Evolutionary conservation across 2,329 filamentous ascomycete species (phyloP), one percentile per base, ranked within the genome.

Genomic region (Shiraia sp.): DNA sequence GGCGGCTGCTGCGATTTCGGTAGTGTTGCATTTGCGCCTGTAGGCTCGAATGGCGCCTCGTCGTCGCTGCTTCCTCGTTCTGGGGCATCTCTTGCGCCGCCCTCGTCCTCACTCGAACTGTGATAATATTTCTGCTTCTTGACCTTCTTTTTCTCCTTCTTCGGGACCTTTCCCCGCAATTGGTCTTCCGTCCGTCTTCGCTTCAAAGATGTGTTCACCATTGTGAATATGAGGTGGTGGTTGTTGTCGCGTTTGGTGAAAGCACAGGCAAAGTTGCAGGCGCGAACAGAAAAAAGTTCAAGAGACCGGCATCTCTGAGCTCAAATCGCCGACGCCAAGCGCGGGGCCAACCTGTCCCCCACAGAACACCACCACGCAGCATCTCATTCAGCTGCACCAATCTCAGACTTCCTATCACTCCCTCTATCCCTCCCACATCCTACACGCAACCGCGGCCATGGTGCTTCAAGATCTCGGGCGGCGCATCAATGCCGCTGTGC

Each of bases 391-490:
- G 27, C 34, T 44, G n/a, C 44, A 42, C 40, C 45, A 43, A 32
- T 38, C 3, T 12, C 23, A 31, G 27, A 32, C 36, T 32, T 32
- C 44, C 13, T 30, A 42, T 14, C 23, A 26, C 40, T 34, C 48
- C 27, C 8, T n/a, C 30, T 19, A 39, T 37, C 35, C 33, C 45
- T 23, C 34, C 27, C 40, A 30, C 36, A 10, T 24, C 28, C 30
- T 15, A 36, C 17, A 36, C 49, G 49, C 45, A 52, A 49, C 53
- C 53, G 50, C 55, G 48, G 49, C 48, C 53, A 99, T 99, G 93
- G 93, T 99, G 80, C 87, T 99, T 68, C 91, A 96, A 84, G 93
- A 99, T 81, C 83, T 99, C 46, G 93, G 93, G 61, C 90, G 92
- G 79, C 93, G 93, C 76, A 97, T 99, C 73, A 97, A 96, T 76